These are phyloP conservation scores for Phaeosphaeriaceae sp. DNA, from an alignment of 2,329 filamentous ascomycete species.

Conservation along the genomic window DNA sequence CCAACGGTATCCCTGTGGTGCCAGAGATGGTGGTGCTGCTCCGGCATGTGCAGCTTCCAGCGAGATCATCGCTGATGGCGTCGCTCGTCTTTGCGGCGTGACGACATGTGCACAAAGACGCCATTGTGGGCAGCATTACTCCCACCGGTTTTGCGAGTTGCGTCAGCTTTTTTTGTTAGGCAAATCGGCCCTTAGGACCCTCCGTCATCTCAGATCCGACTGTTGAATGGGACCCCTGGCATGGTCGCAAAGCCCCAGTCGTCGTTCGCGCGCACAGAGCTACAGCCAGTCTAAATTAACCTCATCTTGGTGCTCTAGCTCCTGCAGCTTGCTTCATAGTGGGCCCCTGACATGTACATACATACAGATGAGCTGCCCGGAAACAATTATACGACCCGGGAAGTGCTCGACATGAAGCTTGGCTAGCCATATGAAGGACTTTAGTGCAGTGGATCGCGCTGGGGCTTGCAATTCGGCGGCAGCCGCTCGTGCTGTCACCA, in stretches of 20 bases:
- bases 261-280: conserved; percentile 40
- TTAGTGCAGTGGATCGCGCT: conserved; percentile 22
- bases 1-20: conserved; percentile 32
- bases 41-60: conserved; percentile 10
- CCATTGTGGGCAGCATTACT: conserved; percentile 18
- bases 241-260: conserved; percentile 31
- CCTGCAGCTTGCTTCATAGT: conserved; percentile 24
- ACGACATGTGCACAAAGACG: conserved; percentile 10
- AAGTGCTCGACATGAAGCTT: conserved; percentile 1
- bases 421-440: conserved; percentile 9
- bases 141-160: conserved; percentile 13
- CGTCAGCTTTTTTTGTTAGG: conserved; percentile 29
- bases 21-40: conserved; percentile 5
- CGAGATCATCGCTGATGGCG: conserved; percentile 13
- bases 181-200: conserved; percentile 30
- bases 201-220: conserved; percentile 34
- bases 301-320: conserved; percentile 18
- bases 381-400: conserved; percentile 11
- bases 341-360: conserved; percentile 23
- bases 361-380: conserved; percentile 10
- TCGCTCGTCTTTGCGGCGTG: conserved; percentile 10
- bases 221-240: conserved; percentile 30
- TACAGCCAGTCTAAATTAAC: conserved; percentile 34
- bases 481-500: conserved; percentile 30
- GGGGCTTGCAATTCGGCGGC: conserved; percentile 36